Evolutionary conservation across 805 yeast genomes (phyloP).

Genomic region (Metschnikowia orientalis): DNA sequence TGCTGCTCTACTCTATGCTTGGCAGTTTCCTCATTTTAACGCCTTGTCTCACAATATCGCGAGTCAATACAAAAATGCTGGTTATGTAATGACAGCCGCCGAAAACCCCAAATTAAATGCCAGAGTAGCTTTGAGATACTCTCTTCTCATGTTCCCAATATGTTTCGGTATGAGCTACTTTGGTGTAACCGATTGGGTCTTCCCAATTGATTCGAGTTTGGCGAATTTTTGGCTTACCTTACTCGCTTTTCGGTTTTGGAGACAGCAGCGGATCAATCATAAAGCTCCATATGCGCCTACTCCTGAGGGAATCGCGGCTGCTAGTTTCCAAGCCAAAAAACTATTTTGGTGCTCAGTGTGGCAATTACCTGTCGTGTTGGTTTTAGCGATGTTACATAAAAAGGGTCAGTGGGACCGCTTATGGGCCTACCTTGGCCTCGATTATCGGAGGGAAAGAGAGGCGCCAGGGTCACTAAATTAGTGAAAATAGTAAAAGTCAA

Average conservation of each 20-base stretch:
- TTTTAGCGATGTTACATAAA: conserved; percentile 91
- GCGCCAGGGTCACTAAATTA: no score
- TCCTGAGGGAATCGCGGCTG: conserved; percentile 53
- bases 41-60: conserved; percentile 84
- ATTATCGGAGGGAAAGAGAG: no score
- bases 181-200: conserved; percentile 78
- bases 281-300: conserved; percentile 31
- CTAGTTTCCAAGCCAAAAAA: conserved; percentile 71
- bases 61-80: conserved; percentile 85
- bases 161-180: conserved; percentile 78
- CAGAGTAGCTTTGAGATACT: conserved; percentile 85
- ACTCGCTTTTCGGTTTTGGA: conserved; percentile 79
- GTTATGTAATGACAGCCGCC: conserved; percentile 96
- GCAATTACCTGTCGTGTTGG: conserved; percentile 86
- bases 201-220: conserved; percentile 73
- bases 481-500: no score
- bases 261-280: conserved; percentile 55
- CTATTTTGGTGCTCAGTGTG: conserved; percentile 92
- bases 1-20: conserved; percentile 84
- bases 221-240: conserved; percentile 84
- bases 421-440: conserved; percentile 23
- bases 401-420: conserved; percentile 85
- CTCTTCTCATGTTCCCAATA: conserved; percentile 89
- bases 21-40: conserved; percentile 99
- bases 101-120: conserved; percentile 90